These are phyloP conservation scores for Amanita fuliginea DNA, from an alignment of 768 basidiomycete genomes.

Conservation along the genomic window DNA sequence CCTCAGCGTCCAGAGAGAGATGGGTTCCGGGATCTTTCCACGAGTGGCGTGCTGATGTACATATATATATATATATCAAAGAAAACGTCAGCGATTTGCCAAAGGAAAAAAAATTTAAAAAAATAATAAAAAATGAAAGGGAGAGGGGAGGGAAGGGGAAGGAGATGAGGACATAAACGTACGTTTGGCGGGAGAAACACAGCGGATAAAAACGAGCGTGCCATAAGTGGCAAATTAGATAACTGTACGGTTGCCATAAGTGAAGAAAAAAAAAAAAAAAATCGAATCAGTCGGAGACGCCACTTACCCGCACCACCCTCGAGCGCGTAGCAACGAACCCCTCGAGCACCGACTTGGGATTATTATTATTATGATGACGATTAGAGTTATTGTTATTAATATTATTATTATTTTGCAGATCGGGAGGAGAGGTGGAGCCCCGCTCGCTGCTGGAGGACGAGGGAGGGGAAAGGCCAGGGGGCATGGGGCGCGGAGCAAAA, in stretches of 20 bases:
- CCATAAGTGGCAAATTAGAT: conserved; percentile 25
- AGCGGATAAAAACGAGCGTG: conserved; percentile 24
- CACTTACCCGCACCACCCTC: conserved; percentile 42
- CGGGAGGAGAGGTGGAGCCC: conserved; percentile 11
- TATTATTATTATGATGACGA: neutral
- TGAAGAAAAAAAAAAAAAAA: neutral
- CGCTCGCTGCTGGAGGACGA: conserved; percentile 22
- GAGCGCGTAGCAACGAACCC: conserved; percentile 41
- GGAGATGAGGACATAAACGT: conserved; percentile 9
- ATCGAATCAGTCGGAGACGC: conserved; percentile 4
- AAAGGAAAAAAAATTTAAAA: too few species aligned
- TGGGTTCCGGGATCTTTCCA: conserved; percentile 21
- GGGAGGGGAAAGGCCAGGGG: conserved; percentile 20
- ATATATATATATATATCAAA: neutral
- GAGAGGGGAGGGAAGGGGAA: too few species aligned
- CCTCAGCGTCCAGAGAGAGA: conserved; percentile 38
- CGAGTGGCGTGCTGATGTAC: conserved; percentile 8
- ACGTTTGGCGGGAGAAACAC: conserved; percentile 29
- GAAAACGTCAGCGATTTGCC: neutral
- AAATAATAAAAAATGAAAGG: too few species aligned
- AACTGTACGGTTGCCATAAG: conserved; percentile 18
- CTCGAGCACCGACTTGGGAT: conserved; percentile 15
- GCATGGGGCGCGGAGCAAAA: conserved; percentile 18
- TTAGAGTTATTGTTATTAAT: too few species aligned
- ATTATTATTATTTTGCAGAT: conserved; percentile 4